Percentiles rank a stretch among this genome's conserved stretches.
Conservation (phyloP, 176 grass and related monocot species). For the Phoenix dactylifera region DNA sequence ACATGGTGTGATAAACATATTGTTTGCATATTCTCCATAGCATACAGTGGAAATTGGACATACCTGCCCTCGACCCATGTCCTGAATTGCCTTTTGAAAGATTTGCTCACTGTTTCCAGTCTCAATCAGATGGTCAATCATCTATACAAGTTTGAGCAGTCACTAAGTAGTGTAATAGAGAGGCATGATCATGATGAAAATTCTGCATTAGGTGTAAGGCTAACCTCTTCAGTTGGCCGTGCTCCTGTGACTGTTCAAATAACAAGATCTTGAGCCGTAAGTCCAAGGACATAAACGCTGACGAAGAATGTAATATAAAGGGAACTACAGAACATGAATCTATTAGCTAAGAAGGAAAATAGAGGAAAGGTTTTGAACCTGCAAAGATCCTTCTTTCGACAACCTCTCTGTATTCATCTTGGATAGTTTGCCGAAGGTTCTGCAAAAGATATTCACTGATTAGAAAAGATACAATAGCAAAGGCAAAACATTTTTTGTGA, state of each 20-base stretch:
- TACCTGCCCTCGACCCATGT: slow-evolving; percentile 74
- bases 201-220: background rate
- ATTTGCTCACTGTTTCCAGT: slow-evolving; percentile 88
- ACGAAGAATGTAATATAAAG: too few relatives aligned
- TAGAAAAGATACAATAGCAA: too few relatives aligned
- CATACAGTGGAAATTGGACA: background rate
- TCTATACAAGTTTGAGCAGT: slow-evolving; percentile 32
- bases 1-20: too few relatives aligned
- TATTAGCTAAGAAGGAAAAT: background rate
- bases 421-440: slow-evolving; percentile 57
- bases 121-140: slow-evolving; percentile 66
- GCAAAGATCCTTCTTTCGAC: slow-evolving; percentile 67
- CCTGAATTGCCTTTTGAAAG: slow-evolving; percentile 79
- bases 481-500: too few relatives aligned
- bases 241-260: slow-evolving; percentile 55
- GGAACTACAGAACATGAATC: too few relatives aligned
- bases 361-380: slow-evolving; percentile 5
- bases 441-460: slow-evolving; percentile 6
- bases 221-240: slow-evolving; percentile 55
- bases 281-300: too few relatives aligned
- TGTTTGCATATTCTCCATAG: too few relatives aligned
- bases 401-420: slow-evolving; percentile 62
- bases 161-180: background rate
- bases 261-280: too few relatives aligned
- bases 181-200: background rate